Conservation (phyloP, 2,329 filamentous ascomycete genomes). For the Pestalotiopsis sp. region DNA sequence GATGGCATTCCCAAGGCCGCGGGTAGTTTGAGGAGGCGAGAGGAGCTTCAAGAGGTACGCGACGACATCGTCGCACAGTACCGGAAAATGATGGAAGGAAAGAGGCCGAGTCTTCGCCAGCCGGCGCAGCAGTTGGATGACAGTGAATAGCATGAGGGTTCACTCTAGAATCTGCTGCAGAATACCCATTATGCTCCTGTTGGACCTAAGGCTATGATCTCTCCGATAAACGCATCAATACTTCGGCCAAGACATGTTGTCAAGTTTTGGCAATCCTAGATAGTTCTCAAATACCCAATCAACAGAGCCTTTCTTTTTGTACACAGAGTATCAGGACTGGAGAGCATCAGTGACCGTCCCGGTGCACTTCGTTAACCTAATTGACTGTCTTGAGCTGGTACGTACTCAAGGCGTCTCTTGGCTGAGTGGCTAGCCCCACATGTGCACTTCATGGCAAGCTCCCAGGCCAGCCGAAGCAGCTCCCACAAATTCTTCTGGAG, state of each 20-base stretch:
- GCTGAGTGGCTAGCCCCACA: background rate
- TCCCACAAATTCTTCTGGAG: background rate
- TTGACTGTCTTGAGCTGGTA: too few species aligned
- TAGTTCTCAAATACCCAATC: background rate
- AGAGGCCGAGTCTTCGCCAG: conserved; percentile 25
- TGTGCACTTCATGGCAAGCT: background rate
- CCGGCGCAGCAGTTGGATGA: background rate
- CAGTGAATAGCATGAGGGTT: too few species aligned
- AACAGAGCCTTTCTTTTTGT: background rate
- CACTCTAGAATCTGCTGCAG: background rate
- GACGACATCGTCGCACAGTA: conserved; percentile 75
- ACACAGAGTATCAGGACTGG: too few species aligned
- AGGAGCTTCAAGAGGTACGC: conserved; percentile 71
- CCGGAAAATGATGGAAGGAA: conserved; percentile 66
- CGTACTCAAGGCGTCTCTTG: background rate
- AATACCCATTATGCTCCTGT: background rate
- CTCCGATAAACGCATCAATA: background rate
- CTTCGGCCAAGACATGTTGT: background rate
- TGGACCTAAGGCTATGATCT: background rate
- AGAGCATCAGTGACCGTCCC: too few species aligned
- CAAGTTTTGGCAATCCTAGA: background rate
- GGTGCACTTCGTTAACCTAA: too few species aligned
- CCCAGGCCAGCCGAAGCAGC: background rate
- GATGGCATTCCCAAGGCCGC: conserved; percentile 68
- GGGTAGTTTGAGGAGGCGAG: conserved; percentile 69